Base-by-base conservation (phyloP, 2,329 filamentous ascomycete species). In the Diplodia corticola region DNA sequence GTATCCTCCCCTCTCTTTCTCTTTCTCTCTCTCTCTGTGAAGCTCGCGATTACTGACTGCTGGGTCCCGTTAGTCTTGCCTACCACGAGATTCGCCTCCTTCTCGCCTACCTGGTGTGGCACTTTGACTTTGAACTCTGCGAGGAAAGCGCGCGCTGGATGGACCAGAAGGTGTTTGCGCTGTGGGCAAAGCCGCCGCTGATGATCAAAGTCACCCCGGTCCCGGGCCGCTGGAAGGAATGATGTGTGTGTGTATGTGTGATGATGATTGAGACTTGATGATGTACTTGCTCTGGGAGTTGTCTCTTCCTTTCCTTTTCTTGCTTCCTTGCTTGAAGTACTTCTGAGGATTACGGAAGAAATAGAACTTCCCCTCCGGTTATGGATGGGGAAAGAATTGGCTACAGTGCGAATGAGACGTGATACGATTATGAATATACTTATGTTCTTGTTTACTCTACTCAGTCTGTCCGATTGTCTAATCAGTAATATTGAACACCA, bases 71-170 rank as follows among this genome's bases (percentile, higher is more conserved):
- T 26, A 59, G 55, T 35, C 70, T 79, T 70, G 76, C 76, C 17
- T 73, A 75, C 49, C 74, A 81, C 22, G 79, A 81, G 67, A 78
- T 80, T 72, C 61, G 61, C 15, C 61, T 64, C 4, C 30, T 64
- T 15, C 24, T 64, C 33, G 28, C 61, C 20, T 40, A 53, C n/a
- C 26, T 64, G 49, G 1, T 64, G 15, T 79, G 73, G 65, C 70
- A 74, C 33, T 81, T 80, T 40, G 79, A 81, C 46, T 50, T 81
- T 2, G 71, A 76, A 24, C 72, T 80, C 4, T 71, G 68, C 13
- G 66, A 73, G 0, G 76, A 79, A 63, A 76, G 74, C 67, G 67
- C 70, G 13, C 60, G 73, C 20, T 76, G 73, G 76, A 3, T 35
- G 24, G 67, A 75, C 1, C 79, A 81, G 68, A 63, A 71, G 5